phyloP scores from a whole-genome alignment of 306 rosid species.

The Cucumis hystrix region DNA sequence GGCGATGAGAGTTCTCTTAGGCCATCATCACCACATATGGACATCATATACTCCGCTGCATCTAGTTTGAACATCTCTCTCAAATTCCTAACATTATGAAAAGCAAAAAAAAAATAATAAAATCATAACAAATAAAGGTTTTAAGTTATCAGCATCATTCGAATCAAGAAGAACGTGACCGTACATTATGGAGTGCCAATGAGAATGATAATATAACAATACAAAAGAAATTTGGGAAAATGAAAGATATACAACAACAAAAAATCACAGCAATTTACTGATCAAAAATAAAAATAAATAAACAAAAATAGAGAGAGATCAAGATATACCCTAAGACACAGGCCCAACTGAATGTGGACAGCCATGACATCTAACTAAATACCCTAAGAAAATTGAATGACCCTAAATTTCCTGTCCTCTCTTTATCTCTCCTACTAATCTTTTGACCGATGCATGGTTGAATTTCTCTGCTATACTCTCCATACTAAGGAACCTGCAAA shows the following conservation, averaged over 20 bases:
- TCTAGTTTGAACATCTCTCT: conserved; percentile 97
- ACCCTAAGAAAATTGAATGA: background rate
- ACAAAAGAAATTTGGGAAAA: background rate
- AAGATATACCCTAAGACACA: background rate
- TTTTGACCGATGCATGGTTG: too few relatives aligned
- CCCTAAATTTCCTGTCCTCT: too few relatives aligned
- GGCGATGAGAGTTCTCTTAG: conserved; percentile 80
- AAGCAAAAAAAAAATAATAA: background rate
- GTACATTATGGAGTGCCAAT: background rate
- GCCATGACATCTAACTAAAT: background rate
- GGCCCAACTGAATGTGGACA: background rate
- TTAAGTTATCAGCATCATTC: background rate
- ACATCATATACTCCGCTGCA: conserved; percentile 99
- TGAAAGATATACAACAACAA: background rate
- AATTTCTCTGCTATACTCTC: too few relatives aligned
- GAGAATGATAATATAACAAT: background rate
- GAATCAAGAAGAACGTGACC: background rate
- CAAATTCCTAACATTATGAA: conserved; percentile 59
- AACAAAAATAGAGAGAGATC: background rate
- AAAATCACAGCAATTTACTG: background rate
- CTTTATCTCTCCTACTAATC: too few relatives aligned
- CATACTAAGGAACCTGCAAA: too few relatives aligned
- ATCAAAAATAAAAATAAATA: too few relatives aligned
- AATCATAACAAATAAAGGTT: background rate
- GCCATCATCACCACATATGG: conserved; percentile 86